A percentile compares a stretch with the other conserved stretches of the same genome.
Evolutionary conservation across 768 basidiomycete species (phyloP).

Genomic region (Termitomyces sp.): DNA sequence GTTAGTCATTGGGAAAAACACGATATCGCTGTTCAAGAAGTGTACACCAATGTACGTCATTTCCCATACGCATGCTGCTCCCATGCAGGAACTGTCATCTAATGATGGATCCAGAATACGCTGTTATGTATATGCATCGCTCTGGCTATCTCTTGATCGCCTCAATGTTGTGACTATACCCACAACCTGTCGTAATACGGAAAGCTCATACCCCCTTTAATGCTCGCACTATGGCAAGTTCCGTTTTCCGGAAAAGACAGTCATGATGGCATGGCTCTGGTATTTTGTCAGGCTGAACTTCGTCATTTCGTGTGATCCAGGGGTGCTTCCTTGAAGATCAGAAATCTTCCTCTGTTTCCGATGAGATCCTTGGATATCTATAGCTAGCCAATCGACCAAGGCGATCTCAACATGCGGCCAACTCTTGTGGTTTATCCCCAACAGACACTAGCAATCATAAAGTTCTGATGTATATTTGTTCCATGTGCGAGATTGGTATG

Average conservation of each 20-base stretch:
- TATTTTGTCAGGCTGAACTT: neutral
- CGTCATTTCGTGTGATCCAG: neutral
- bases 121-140: slow-evolving; percentile 49
- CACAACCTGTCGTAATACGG: slow-evolving; percentile 17
- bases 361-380: slow-evolving; percentile 12
- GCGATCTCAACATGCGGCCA: neutral
- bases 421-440: slow-evolving; percentile 2
- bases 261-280: neutral
- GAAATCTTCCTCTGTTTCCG: slow-evolving; percentile 19
- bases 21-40: slow-evolving; percentile 72
- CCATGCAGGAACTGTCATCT: slow-evolving; percentile 7
- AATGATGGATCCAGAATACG: slow-evolving; percentile 49
- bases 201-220: slow-evolving; percentile 19
- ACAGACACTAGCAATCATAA: neutral
- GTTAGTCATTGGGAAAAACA: slow-evolving; percentile 87
- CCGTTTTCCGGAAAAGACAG: slow-evolving; percentile 4
- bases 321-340: slow-evolving; percentile 28
- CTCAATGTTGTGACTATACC: slow-evolving; percentile 13
- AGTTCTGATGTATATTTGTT: neutral
- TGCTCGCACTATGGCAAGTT: slow-evolving; percentile 17
- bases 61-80: slow-evolving; percentile 2
- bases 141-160: slow-evolving; percentile 36
- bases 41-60: slow-evolving; percentile 68
- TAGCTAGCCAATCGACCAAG: slow-evolving; percentile 8
- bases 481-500: neutral